Evolutionary conservation across 2,329 filamentous ascomycete genomes (phyloP).

Genomic region (Diaporthe longicolla): DNA sequence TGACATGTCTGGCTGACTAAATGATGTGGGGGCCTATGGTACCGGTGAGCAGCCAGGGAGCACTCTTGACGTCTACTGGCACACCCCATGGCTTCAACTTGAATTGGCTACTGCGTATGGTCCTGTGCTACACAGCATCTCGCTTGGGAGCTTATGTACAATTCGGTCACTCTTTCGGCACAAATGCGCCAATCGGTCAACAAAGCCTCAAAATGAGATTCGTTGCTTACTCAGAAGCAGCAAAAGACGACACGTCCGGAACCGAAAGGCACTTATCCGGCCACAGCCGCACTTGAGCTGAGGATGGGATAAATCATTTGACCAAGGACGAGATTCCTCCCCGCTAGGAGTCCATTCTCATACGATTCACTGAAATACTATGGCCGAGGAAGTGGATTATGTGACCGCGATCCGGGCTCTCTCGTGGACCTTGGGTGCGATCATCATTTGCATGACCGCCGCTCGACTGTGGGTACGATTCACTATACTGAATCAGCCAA

Average conservation of each 20-base stretch:
- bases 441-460: background rate
- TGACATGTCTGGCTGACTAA: background rate
- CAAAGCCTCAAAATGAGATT: background rate
- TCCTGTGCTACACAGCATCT: background rate
- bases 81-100: background rate
- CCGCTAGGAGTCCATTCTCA: background rate
- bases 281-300: background rate
- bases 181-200: background rate
- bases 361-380: background rate
- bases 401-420: background rate
- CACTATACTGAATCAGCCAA: background rate
- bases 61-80: background rate
- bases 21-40: background rate
- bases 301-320: background rate
- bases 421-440: background rate
- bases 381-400: background rate
- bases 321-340: rapidly evolving
- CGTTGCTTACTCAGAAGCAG: background rate
- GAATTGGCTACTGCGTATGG: background rate
- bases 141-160: background rate
- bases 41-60: background rate
- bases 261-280: background rate
- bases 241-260: background rate
- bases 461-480: background rate
- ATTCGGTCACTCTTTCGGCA: background rate